Evolutionary conservation across 1,284 basidiomycete genomes (phyloP).

Genomic region (Ganoderma multipileum): DNA sequence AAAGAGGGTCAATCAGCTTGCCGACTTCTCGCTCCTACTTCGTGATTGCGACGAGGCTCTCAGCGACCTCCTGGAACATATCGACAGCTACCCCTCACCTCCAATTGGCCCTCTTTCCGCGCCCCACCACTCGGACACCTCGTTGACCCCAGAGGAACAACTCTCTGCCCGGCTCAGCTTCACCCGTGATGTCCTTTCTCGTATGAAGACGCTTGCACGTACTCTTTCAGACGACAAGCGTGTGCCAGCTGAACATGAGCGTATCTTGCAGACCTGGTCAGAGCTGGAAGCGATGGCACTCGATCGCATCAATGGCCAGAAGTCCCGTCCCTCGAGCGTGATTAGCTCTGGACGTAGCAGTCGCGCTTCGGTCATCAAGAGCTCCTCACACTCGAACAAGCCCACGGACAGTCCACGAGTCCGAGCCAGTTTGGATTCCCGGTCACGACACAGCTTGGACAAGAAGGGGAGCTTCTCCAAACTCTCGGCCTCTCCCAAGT

Average conservation of each 20-base stretch:
- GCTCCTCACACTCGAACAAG: slow-evolving; percentile 29
- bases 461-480: slow-evolving; percentile 52
- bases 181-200: slow-evolving; percentile 57
- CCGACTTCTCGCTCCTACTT: slow-evolving; percentile 54
- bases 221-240: slow-evolving; percentile 61
- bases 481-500: slow-evolving; percentile 54
- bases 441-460: slow-evolving; percentile 26
- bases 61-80: slow-evolving; percentile 82
- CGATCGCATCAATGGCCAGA: slow-evolving; percentile 65
- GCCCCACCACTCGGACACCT: slow-evolving; percentile 49
- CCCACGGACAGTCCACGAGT: slow-evolving; percentile 40
- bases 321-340: slow-evolving; percentile 69
- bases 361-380: slow-evolving; percentile 49
- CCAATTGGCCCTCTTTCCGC: slow-evolving; percentile 62
- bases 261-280: slow-evolving; percentile 77
- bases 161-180: slow-evolving; percentile 66
- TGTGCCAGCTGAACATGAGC: slow-evolving; percentile 60
- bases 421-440: slow-evolving; percentile 26
- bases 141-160: slow-evolving; percentile 66
- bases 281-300: slow-evolving; percentile 82
- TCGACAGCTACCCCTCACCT: slow-evolving; percentile 74
- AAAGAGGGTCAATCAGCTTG: slow-evolving; percentile 58
- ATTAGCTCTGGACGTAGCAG: slow-evolving; percentile 63
- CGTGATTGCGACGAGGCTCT: slow-evolving; percentile 72
- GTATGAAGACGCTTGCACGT: slow-evolving; percentile 50